phyloP scores from a whole-genome alignment of 2,329 filamentous ascomycete genomes.

The Xylariomycetidae sp. region DNA sequence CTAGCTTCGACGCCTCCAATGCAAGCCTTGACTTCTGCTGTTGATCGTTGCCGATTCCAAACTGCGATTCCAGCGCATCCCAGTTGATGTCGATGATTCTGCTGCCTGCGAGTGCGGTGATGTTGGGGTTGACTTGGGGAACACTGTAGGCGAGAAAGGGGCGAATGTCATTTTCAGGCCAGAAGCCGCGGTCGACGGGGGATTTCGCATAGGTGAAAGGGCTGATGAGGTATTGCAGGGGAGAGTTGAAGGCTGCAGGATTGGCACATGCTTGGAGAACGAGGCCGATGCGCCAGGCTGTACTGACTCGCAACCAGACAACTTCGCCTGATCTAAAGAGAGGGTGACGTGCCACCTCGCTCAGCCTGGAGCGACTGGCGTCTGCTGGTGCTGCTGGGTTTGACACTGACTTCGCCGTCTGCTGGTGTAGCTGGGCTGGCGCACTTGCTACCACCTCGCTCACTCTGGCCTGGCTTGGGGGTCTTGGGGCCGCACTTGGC shows the following conservation, averaged over 20 bases:
- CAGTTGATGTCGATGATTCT: slow-evolving; percentile 38
- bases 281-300: slow-evolving; percentile 43
- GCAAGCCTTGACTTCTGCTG: slow-evolving; percentile 35
- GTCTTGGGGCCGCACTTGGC: too few species aligned
- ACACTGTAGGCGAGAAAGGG: slow-evolving; percentile 48
- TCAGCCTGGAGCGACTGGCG: slow-evolving; percentile 1
- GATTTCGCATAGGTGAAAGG: slow-evolving; percentile 35
- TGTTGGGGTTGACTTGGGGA: slow-evolving; percentile 30
- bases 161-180: slow-evolving; percentile 36
- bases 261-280: slow-evolving; percentile 18
- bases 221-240: slow-evolving; percentile 30
- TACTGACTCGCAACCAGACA: slow-evolving; percentile 43
- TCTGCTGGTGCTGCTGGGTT: slow-evolving; percentile 8
- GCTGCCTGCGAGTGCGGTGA: slow-evolving; percentile 33
- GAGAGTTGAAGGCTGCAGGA: slow-evolving; percentile 10
- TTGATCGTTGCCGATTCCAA: slow-evolving; percentile 28
- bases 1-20: slow-evolving; percentile 47
- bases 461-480: too few species aligned
- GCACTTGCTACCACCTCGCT: too few species aligned
- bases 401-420: too few species aligned
- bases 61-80: slow-evolving; percentile 29
- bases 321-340: slow-evolving; percentile 44
- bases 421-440: too few species aligned
- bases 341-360: slow-evolving; percentile 12
- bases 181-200: slow-evolving; percentile 32